Evolutionary conservation across 2,329 filamentous ascomycete species (phyloP), one percentile per base, ranked within the genome.

Genomic region (Fusarium sarcochroum): DNA sequence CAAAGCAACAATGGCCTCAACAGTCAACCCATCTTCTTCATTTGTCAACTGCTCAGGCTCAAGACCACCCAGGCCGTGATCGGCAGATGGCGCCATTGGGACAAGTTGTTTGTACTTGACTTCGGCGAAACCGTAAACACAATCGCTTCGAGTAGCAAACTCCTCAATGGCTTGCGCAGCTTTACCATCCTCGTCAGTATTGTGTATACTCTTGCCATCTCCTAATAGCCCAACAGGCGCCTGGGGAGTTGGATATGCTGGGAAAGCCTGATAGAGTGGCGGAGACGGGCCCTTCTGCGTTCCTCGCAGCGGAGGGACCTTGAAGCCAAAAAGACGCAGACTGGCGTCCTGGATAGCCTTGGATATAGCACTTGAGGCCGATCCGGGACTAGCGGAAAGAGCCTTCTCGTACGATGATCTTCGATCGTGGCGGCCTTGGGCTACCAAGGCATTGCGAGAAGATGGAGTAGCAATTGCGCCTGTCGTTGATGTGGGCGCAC

Each of bases 31-130:
- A 38, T 92, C 92, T 17, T 94, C 91, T 13, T 89, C 87, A 14
- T 80, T 76, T 13, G 80, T 78, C 67, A 84, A 75, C 73, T 86
- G 84, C 6, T 91, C 88, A 10, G 82, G 76, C 6, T 82, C 81
- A n/a, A 86, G 79, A 15, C 90, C 89, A 8, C 91, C 90, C 6
- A 93, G 85, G 7, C 89, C 89, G 70, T 91, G 89, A 48, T 93
- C 89, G 69, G 87, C 87, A 0, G 92, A 95, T 2, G 95, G 96
- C 2, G 93, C 90, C 44, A 96, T 83, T 5, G 96, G 96, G 49
- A 98, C 89, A n/a, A 99, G 86, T 79, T 99, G 96, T 79, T 97
- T 96, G 80, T 97, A 98, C 80, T 99, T 99, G 76, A 99, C 95
- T 80, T 99, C 95, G 7, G 96, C 96, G 79, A 99, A 98, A 5